Base-by-base conservation (phyloP, 306 rosid species). In the Lagenaria siceraria region DNA sequence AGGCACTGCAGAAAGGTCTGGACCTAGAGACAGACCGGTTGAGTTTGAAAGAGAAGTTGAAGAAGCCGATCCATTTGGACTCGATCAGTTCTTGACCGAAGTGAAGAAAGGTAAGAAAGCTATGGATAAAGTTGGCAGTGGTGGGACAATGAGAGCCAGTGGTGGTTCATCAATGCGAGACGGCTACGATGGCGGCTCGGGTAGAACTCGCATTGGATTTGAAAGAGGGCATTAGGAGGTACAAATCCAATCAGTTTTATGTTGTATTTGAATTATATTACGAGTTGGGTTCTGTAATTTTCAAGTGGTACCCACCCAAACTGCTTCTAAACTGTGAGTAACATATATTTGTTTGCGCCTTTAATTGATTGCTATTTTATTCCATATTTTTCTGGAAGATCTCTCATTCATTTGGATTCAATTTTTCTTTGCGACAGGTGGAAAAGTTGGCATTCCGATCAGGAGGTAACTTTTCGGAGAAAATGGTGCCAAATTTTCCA, bases 21-120 rank as follows among this genome's bases (percentile, higher is more conserved):
- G 85, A 59, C 90, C 88, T 33, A 92, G 96, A 82, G 96, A 92
- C 40, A 80, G 97, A 79, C 95, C 97, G 0, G 89, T 90, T 36
- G 96, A 94, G 79, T 94, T 94, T 80, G 98, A 94, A 86, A 89
- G 87, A 78, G 86, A 84, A 17, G 85, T 79, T 29, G 97, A 90
- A 74, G 98, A 90, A 85, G 95, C 90, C 29, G 97, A 92, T 88
- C 97, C 97, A 54, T 95, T 95, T 82, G 97, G 98, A 78, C 85
- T 95, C 36, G 98, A 95, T 61, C 92, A 87, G 88, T 95, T 90
- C 71, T 87, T 95, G 89, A 88, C 91, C 12, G 86, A 88, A 81
- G 93, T 95, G 43, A 92, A 90, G 83, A 86, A 77, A 85, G 97
- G 98, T 69, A 87, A 89, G 88, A 95, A 92, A 77, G 97, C 95